A percentile compares a stretch with the other conserved stretches of the same genome.
Evolutionary conservation across 1,284 basidiomycete genomes (phyloP).

Genomic region (Crocinoboletus sp.): DNA sequence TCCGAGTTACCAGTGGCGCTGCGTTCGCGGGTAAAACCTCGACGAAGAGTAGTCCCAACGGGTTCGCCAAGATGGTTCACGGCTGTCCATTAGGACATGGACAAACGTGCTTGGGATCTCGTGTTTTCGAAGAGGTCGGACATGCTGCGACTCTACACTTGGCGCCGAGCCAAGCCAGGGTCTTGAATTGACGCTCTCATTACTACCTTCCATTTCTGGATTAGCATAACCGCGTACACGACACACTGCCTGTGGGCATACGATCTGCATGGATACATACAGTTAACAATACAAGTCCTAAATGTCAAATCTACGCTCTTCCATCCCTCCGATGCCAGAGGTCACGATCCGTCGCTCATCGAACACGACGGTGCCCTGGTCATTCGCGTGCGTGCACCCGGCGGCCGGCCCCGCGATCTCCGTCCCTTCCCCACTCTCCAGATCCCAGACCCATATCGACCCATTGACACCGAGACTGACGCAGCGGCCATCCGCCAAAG

Average conservation of each 20-base stretch:
- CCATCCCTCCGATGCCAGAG: conserved; percentile 45
- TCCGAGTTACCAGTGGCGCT: too few species aligned
- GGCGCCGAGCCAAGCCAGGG: conserved; percentile 10
- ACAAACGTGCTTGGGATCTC: neutral
- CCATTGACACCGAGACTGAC: conserved; percentile 67
- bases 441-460: conserved; percentile 78
- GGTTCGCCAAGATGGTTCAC: neutral
- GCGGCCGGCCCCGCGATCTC: conserved; percentile 43
- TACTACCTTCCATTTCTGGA: conserved; percentile 18
- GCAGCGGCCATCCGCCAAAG: conserved; percentile 74
- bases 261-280: neutral
- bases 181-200: neutral
- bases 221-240: neutral
- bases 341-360: conserved; percentile 70
- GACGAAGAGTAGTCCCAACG: neutral
- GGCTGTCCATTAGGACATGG: neutral
- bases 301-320: conserved; percentile 65
- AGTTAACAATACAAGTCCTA: conserved; percentile 27
- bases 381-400: conserved; percentile 10
- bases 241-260: too few species aligned
- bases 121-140: neutral
- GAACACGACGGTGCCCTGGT: conserved; percentile 54
- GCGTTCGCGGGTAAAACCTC: neutral
- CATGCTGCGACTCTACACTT: conserved; percentile 15
- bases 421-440: conserved; percentile 61